phyloP scores from a whole-genome alignment of 108 stramenopile genomes.

The Cyclotella choctawhatcheeana region DNA sequence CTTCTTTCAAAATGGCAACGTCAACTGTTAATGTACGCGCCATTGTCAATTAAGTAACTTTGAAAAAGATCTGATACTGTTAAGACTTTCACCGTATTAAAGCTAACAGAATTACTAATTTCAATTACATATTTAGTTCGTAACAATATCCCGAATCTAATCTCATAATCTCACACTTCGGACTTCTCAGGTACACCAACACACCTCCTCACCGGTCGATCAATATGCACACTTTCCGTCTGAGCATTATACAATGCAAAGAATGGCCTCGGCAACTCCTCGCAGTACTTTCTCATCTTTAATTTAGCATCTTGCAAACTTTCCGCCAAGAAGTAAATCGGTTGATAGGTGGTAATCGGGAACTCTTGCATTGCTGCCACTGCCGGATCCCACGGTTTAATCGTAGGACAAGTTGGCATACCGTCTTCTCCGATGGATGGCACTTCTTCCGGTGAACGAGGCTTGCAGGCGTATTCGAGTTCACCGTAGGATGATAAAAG shows the following conservation, averaged over 20 bases:
- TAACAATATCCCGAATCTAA: too few relatives aligned
- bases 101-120: too few relatives aligned
- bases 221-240: conserved; percentile 85
- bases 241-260: conserved; percentile 89
- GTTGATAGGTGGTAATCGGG: conserved; percentile 97
- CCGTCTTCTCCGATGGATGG: conserved; percentile 24
- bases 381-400: conserved; percentile 93
- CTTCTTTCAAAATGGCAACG: too few relatives aligned
- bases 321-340: conserved; percentile 95
- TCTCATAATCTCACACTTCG: too few relatives aligned
- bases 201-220: conserved; percentile 75
- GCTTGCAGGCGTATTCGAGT: conserved; percentile 91
- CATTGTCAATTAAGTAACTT: too few relatives aligned
- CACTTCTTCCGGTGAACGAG: conserved; percentile 46
- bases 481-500: conserved; percentile 95
- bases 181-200: conserved; percentile 34
- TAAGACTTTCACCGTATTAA: too few relatives aligned
- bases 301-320: conserved; percentile 87
- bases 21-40: too few relatives aligned
- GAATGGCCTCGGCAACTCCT: conserved; percentile 87
- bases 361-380: conserved; percentile 89
- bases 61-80: too few relatives aligned
- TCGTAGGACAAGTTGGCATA: conserved; percentile 58
- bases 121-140: too few relatives aligned
- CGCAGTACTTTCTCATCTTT: conserved; percentile 88